Conservation (phyloP, 1,284 basidiomycete species). For the Trametes versicolor region DNA sequence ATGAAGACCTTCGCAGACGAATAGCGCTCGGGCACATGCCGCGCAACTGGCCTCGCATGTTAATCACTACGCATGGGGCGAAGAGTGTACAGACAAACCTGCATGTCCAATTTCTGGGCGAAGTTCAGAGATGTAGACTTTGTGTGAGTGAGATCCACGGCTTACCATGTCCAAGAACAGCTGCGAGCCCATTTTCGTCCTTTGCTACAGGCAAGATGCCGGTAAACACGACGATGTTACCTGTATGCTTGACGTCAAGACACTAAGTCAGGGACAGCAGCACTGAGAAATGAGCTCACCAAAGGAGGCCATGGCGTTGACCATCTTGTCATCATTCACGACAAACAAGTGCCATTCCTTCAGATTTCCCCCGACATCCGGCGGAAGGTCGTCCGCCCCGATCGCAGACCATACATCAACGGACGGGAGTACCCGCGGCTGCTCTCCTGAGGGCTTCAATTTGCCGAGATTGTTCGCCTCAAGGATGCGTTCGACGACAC, state of each 20-base stretch:
- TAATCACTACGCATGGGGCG: slow-evolving; percentile 65
- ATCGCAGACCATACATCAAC: slow-evolving; percentile 19
- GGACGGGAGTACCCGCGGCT: slow-evolving; percentile 20
- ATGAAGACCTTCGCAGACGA: slow-evolving; percentile 69
- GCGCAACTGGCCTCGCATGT: slow-evolving; percentile 61
- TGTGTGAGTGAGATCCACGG: slow-evolving; percentile 1
- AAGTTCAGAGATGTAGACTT: slow-evolving; percentile 6
- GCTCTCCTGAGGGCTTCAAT: slow-evolving; percentile 51
- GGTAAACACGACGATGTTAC: slow-evolving; percentile 89
- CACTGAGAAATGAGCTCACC: slow-evolving; percentile 51
- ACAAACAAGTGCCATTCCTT: slow-evolving; percentile 83
- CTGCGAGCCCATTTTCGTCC: slow-evolving; percentile 87
- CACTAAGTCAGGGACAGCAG: background rate
- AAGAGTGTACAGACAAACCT: slow-evolving; percentile 75
- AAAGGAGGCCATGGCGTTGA: slow-evolving; percentile 87
- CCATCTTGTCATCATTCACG: slow-evolving; percentile 75
- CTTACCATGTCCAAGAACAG: slow-evolving; percentile 87
- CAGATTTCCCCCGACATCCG: slow-evolving; percentile 42
- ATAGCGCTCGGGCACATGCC: slow-evolving; percentile 80
- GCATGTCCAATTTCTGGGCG: slow-evolving; percentile 86
- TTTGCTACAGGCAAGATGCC: slow-evolving; percentile 86
- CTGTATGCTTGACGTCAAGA: slow-evolving; percentile 43
- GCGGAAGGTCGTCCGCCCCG: slow-evolving; percentile 31
- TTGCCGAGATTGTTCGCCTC: slow-evolving; percentile 76
- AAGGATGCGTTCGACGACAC: slow-evolving; percentile 80